Conservation (phyloP, 768 basidiomycete species). For the Gymnopilus dilepis region DNA sequence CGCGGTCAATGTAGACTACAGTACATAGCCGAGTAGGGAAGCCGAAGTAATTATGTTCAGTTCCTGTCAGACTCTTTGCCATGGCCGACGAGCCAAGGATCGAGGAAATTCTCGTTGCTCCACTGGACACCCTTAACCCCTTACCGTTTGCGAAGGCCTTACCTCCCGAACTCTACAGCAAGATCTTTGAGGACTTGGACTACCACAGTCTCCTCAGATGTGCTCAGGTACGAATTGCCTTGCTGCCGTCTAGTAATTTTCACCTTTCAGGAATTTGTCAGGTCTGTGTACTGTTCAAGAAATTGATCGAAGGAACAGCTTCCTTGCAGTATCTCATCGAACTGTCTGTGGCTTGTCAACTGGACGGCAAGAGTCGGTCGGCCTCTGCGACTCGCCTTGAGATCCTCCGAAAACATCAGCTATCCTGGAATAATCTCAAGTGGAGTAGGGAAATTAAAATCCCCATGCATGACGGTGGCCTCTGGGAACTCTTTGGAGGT, state of each 20-base stretch:
- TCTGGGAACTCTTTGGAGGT: slow-evolving; percentile 66
- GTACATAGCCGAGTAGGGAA: too few relatives aligned
- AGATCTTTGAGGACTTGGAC: slow-evolving; percentile 16
- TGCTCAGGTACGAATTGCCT: slow-evolving; percentile 10
- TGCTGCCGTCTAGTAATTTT: neutral
- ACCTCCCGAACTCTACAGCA: slow-evolving; percentile 16
- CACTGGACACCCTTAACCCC: neutral
- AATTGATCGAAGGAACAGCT: slow-evolving; percentile 28
- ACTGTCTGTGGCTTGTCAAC: slow-evolving; percentile 48
- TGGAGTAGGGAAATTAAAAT: slow-evolving; percentile 40
- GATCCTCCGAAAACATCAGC: slow-evolving; percentile 42
- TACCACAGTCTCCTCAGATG: slow-evolving; percentile 16
- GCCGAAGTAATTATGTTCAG: too few relatives aligned
- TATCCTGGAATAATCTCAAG: slow-evolving; percentile 43
- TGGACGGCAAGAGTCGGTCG: slow-evolving; percentile 36
- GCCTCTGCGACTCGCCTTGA: slow-evolving; percentile 40
- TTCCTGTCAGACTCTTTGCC: too few relatives aligned
- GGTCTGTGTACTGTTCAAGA: slow-evolving; percentile 22
- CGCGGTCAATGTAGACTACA: too few relatives aligned
- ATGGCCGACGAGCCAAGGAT: too few relatives aligned
- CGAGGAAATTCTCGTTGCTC: too few relatives aligned
- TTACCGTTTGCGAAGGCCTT: neutral
- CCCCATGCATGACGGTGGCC: slow-evolving; percentile 45
- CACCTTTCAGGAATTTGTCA: neutral
- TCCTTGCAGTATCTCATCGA: slow-evolving; percentile 49